These are phyloP conservation scores for Dendrobium chrysotoxum DNA, from an alignment of 106 monocot genomes.

Conservation along the genomic window DNA sequence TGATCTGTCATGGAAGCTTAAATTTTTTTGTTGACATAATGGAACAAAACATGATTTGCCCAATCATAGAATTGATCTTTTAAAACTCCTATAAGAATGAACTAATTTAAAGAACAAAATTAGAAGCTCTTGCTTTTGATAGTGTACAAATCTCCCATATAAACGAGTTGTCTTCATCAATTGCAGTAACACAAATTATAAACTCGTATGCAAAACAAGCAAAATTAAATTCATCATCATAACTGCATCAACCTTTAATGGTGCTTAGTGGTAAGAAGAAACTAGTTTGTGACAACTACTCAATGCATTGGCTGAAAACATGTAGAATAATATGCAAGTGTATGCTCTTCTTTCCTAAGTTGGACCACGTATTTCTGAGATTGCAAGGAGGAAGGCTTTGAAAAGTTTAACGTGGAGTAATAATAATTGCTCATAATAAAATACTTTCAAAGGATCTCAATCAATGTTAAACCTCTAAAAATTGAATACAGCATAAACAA, in stretches of 20 bases:
- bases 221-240: not conserved
- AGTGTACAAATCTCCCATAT: not conserved
- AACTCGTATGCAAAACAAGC: not conserved
- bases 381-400: not conserved
- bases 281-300: not conserved
- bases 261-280: not conserved
- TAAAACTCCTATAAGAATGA: not conserved
- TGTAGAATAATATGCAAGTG: not conserved
- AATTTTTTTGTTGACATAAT: no score
- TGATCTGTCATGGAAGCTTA: no score
- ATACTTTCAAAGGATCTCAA: not conserved
- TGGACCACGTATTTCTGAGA: not conserved
- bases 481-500: conserved; percentile 1
- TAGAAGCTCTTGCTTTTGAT: not conserved
- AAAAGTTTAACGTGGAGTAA: not conserved
- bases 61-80: not conserved
- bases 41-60: not conserved
- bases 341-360: not conserved
- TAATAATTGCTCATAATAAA: not conserved
- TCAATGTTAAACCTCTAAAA: not conserved
- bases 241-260: not conserved
- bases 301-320: not conserved
- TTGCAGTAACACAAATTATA: not conserved
- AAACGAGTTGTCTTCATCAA: not conserved
- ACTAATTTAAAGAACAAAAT: not conserved